Conservation (phyloP, 148 eudicot species). For the Rhododendron kiyosumense region DNA sequence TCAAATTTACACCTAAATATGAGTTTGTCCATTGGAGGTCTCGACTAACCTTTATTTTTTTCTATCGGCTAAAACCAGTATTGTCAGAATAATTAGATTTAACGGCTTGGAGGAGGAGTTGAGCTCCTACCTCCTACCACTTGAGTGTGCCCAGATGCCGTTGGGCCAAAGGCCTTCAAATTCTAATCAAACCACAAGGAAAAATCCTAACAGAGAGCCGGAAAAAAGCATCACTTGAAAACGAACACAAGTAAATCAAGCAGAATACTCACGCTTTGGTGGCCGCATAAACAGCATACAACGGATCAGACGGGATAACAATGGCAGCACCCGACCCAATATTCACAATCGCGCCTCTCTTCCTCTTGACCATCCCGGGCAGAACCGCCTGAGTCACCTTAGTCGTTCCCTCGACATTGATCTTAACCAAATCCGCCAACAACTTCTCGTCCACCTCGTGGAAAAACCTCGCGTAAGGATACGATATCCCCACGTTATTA, state of each 20-base stretch:
- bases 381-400: slow-evolving; percentile 69
- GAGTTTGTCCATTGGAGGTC: too few relatives aligned
- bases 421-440: slow-evolving; percentile 41
- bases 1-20: too few relatives aligned
- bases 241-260: neutral
- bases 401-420: slow-evolving; percentile 54
- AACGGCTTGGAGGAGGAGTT: too few relatives aligned
- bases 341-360: slow-evolving; percentile 65
- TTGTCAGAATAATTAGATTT: too few relatives aligned
- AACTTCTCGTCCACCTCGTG: slow-evolving; percentile 53
- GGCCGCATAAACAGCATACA: slow-evolving; percentile 63
- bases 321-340: slow-evolving; percentile 66
- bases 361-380: slow-evolving; percentile 61
- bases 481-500: slow-evolving; percentile 63
- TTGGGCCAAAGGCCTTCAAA: neutral
- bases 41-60: too few relatives aligned
- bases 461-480: slow-evolving; percentile 51
- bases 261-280: slow-evolving; percentile 58
- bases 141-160: too few relatives aligned
- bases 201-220: too few relatives aligned
- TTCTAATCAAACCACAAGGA: neutral
- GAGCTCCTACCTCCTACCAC: too few relatives aligned
- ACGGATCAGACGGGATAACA: slow-evolving; percentile 75
- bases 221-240: neutral
- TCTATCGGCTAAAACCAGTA: too few relatives aligned